These are phyloP conservation scores for Syncephalastrum monosporum DNA, from an alignment of 371 early-diverging fungal genomes.

Conservation along the genomic window DNA sequence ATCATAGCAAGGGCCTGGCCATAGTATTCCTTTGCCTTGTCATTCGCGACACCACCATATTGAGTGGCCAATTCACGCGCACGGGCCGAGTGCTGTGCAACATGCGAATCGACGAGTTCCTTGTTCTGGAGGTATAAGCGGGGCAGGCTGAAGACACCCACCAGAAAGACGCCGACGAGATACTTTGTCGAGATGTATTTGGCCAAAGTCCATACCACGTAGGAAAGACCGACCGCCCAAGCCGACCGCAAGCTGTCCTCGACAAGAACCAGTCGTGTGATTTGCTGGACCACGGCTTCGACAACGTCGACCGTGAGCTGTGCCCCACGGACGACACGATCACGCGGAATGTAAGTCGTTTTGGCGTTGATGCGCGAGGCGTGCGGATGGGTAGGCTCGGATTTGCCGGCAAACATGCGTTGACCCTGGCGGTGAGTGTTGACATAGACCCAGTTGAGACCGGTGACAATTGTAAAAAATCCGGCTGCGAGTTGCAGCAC, in stretches of 20 bases:
- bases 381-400: conserved; percentile 45
- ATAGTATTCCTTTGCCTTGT: conserved; percentile 28
- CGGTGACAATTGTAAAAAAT: conserved; percentile 47
- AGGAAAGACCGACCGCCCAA: conserved; percentile 46
- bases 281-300: conserved; percentile 44
- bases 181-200: conserved; percentile 58
- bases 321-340: conserved; percentile 35
- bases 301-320: conserved; percentile 47
- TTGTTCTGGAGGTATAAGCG: conserved; percentile 56
- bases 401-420: conserved; percentile 35
- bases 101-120: conserved; percentile 49
- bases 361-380: conserved; percentile 30
- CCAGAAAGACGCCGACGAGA: conserved; percentile 43
- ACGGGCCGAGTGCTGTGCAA: conserved; percentile 37
- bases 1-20: conserved; percentile 18
- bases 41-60: conserved; percentile 32
- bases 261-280: conserved; percentile 51
- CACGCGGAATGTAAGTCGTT: conserved; percentile 35
- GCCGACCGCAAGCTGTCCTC: conserved; percentile 54
- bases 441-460: conserved; percentile 54
- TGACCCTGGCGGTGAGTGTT: conserved; percentile 50
- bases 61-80: conserved; percentile 28
- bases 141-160: conserved; percentile 50
- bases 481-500: conserved; percentile 53
- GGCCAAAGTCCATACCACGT: conserved; percentile 56